These are phyloP conservation scores for Neonectria neomacrospora DNA, from an alignment of 2,329 filamentous ascomycete species.

Conservation along the genomic window DNA sequence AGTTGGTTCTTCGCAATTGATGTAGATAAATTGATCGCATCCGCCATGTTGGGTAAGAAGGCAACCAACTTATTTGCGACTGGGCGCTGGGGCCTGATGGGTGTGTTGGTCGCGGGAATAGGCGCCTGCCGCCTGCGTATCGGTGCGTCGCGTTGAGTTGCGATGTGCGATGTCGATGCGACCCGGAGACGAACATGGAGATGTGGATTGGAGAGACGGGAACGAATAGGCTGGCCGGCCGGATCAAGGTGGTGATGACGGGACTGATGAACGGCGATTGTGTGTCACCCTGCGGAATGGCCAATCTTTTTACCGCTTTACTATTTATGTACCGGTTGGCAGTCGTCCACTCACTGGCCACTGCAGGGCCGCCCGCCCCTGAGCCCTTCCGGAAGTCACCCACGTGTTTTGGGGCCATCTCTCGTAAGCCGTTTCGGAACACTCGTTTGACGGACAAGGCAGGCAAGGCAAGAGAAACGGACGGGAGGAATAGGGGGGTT, in stretches of 20 bases:
- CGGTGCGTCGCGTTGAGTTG: conserved; percentile 11
- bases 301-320: conserved; percentile 42
- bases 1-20: conserved; percentile 18
- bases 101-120: conserved; percentile 8
- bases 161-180: conserved; percentile 23
- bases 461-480: conserved; percentile 25
- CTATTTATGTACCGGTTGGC: too few relatives aligned
- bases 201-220: conserved; percentile 3
- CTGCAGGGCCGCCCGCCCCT: conserved; percentile 30
- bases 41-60: conserved; percentile 19
- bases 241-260: conserved; percentile 34
- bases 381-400: conserved; percentile 44
- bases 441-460: conserved; percentile 18
- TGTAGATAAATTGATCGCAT: conserved; percentile 22
- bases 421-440: conserved; percentile 36
- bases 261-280: neutral
- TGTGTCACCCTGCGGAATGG: conserved; percentile 30
- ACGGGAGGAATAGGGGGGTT: conserved; percentile 38
- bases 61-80: conserved; percentile 11
- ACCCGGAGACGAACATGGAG: neutral
- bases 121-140: conserved; percentile 9
- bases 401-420: conserved; percentile 42
- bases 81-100: neutral
- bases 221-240: conserved; percentile 22
- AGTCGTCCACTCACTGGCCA: neutral